Percentiles rank a stretch among this genome's conserved stretches.
Conservation (phyloP, 805 yeast genomes). For the Metschnikowia gelsemii region DNA sequence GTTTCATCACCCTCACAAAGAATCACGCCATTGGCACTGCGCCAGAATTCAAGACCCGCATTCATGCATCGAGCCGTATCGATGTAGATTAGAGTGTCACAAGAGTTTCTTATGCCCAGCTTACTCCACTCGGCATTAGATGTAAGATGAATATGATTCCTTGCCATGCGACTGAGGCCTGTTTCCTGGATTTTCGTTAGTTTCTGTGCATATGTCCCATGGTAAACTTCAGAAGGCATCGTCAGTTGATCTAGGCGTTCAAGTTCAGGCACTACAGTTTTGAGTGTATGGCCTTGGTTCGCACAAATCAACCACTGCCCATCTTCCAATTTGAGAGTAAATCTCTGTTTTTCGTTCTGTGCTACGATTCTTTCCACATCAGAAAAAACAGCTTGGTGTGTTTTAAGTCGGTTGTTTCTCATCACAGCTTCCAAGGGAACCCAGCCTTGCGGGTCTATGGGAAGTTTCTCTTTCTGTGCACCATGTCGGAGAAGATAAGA, state of each 20-base stretch:
- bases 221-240: slow-evolving; percentile 60
- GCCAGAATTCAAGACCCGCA: slow-evolving; percentile 50
- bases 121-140: slow-evolving; percentile 47
- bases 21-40: slow-evolving; percentile 73
- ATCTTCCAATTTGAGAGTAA: slow-evolving; percentile 42
- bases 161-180: slow-evolving; percentile 64
- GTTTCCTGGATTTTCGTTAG: slow-evolving; percentile 50
- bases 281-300: slow-evolving; percentile 86
- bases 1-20: slow-evolving; percentile 58
- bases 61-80: slow-evolving; percentile 50
- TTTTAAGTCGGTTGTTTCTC: slow-evolving; percentile 55
- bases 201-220: slow-evolving; percentile 67
- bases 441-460: slow-evolving; percentile 68
- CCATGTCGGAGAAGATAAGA: slow-evolving; percentile 84
- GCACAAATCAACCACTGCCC: slow-evolving; percentile 61
- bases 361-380: slow-evolving; percentile 64
- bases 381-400: slow-evolving; percentile 50
- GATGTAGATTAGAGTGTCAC: slow-evolving; percentile 61
- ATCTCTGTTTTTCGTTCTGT: slow-evolving; percentile 70
- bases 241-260: slow-evolving; percentile 37
- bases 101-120: slow-evolving; percentile 70
- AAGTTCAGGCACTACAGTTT: slow-evolving; percentile 44
- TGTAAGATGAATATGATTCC: slow-evolving; percentile 89
- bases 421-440: slow-evolving; percentile 55
- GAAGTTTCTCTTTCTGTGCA: slow-evolving; percentile 65